Evolutionary conservation across 1,284 basidiomycete species (phyloP).

Genomic region (Ceratobasidium sp.): DNA sequence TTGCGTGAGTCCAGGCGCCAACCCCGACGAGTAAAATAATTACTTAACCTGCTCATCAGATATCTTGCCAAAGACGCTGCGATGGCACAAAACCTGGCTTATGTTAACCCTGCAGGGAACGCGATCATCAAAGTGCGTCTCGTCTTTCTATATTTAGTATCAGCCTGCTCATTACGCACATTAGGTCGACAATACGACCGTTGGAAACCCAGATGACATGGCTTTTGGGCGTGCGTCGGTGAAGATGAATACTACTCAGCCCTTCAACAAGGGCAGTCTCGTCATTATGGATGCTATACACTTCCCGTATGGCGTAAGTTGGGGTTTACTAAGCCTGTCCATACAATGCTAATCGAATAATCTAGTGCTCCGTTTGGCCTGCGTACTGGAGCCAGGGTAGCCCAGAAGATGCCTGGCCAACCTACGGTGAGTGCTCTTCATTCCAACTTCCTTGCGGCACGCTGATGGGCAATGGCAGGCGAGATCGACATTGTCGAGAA

Average conservation of each 20-base stretch:
- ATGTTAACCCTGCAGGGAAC: conserved; percentile 44
- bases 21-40: neutral
- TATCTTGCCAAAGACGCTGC: conserved; percentile 45
- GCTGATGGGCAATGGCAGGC: neutral
- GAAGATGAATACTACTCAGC: conserved; percentile 45
- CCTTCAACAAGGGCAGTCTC: conserved; percentile 34
- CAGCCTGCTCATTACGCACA: neutral
- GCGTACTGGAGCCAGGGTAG: conserved; percentile 50
- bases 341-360: neutral
- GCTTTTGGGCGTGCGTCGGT: conserved; percentile 45
- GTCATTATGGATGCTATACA: conserved; percentile 46
- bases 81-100: conserved; percentile 38
- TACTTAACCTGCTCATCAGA: neutral
- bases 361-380: conserved; percentile 50
- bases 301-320: conserved; percentile 46
- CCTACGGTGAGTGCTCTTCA: conserved; percentile 36
- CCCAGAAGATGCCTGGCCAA: conserved; percentile 50
- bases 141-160: neutral
- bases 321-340: neutral
- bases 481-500: conserved; percentile 53
- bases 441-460: neutral
- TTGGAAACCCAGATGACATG: conserved; percentile 29
- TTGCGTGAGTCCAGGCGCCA: conserved; percentile 38
- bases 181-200: conserved; percentile 47
- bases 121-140: conserved; percentile 43